Conservation (phyloP, 225 moss, liverwort and hornwort species). For the Neckera pumila region DNA sequence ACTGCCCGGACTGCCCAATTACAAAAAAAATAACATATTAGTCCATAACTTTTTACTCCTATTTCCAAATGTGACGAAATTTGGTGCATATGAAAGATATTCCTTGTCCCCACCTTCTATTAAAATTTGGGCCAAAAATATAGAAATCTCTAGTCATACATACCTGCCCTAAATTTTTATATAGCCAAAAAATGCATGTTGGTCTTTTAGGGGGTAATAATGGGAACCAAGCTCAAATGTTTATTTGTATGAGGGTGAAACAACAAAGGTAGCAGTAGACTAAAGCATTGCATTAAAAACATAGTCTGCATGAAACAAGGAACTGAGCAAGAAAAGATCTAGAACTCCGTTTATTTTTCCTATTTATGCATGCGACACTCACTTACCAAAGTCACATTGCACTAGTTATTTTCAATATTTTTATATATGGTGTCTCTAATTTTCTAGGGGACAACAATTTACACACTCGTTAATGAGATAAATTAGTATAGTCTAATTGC, state of each 20-base stretch:
- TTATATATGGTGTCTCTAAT: not conserved
- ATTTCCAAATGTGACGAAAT: too few species aligned
- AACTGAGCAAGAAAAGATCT: not conserved
- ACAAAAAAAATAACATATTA: too few species aligned
- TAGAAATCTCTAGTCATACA: too few species aligned
- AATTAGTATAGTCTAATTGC: not conserved
- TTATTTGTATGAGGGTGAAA: not conserved
- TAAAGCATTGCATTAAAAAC: not conserved
- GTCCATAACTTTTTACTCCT: too few species aligned
- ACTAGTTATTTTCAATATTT: not conserved
- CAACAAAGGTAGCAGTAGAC: not conserved
- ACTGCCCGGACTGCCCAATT: too few species aligned
- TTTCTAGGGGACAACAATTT: not conserved
- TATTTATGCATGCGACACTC: not conserved
- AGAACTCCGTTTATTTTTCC: not conserved
- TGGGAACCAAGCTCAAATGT: not conserved
- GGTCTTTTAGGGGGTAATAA: too few species aligned
- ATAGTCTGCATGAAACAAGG: fast-evolving
- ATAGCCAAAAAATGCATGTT: too few species aligned
- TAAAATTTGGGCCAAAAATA: too few species aligned
- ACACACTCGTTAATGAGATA: not conserved
- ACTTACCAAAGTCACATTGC: not conserved
- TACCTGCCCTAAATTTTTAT: too few species aligned
- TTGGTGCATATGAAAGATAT: too few species aligned
- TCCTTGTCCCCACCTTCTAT: too few species aligned